Evolutionary conservation across 805 yeast species (phyloP).

Genomic region (Ogataea allantospora): DNA sequence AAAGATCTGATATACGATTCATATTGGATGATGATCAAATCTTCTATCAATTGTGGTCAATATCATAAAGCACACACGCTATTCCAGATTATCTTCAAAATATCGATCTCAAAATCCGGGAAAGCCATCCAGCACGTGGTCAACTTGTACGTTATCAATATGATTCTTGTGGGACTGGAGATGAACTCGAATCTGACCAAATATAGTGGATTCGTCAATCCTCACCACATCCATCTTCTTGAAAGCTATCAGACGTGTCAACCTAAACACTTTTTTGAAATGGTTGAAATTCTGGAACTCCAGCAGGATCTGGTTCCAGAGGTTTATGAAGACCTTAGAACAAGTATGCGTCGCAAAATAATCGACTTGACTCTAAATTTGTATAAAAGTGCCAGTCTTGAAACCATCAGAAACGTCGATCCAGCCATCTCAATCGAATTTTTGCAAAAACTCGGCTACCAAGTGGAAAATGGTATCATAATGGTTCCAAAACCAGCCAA

Average conservation of each 20-base stretch:
- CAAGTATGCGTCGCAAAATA: constrained; percentile 10
- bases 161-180: constrained; percentile 8
- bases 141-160: constrained; percentile 19
- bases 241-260: constrained; percentile 18
- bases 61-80: constrained; percentile 21
- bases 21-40: constrained; percentile 18
- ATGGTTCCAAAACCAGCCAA: neutral
- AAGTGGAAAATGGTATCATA: constrained; percentile 4
- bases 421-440: constrained; percentile 9
- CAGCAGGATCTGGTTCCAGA: constrained; percentile 1
- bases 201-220: constrained; percentile 10
- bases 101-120: constrained; percentile 10
- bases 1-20: constrained; percentile 16
- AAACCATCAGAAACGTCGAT: constrained; percentile 3
- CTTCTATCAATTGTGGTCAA: constrained; percentile 18
- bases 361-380: constrained; percentile 3
- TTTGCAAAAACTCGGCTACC: constrained; percentile 11
- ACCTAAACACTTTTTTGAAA: constrained; percentile 10
- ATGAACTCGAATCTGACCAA: constrained; percentile 16
- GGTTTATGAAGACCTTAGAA: constrained; percentile 12
- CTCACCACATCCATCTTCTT: constrained; percentile 11
- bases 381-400: constrained; percentile 1
- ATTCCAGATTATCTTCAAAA: constrained; percentile 20
- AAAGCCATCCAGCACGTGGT: constrained; percentile 8
- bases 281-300: constrained; percentile 7